Evolutionary conservation across 305 asterid genomes (phyloP).

Genomic region (Vinca major): DNA sequence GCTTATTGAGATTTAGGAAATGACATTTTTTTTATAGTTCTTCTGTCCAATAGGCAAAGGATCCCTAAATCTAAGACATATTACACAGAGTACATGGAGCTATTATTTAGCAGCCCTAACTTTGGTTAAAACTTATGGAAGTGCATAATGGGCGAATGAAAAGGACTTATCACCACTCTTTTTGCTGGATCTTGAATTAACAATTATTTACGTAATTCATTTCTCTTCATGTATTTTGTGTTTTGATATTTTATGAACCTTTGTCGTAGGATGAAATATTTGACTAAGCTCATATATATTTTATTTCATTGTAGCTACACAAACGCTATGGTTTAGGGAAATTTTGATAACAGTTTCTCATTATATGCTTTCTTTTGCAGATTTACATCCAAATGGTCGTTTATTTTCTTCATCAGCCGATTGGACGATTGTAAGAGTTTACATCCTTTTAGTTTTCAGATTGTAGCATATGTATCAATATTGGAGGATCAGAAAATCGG

Average conservation of each 20-base stretch:
- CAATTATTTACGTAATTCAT: too few relatives aligned
- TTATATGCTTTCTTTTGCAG: not conserved
- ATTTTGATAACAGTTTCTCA: not conserved
- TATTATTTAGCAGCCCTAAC: not conserved
- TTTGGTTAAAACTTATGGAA: not conserved
- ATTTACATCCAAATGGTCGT: not conserved
- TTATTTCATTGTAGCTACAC: not conserved
- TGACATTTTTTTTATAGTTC: not conserved
- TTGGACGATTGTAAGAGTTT: not conserved
- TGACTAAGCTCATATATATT: not conserved
- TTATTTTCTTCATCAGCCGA: not conserved
- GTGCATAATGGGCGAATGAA: not conserved
- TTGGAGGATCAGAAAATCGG: not conserved
- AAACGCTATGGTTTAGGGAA: not conserved
- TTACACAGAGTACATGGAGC: not conserved
- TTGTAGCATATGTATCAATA: slow-evolving; percentile 16
- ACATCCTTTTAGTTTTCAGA: not conserved
- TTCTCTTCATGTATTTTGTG: too few relatives aligned
- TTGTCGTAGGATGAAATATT: not conserved
- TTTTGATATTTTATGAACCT: too few relatives aligned
- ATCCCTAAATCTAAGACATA: not conserved
- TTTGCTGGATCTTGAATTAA: not conserved
- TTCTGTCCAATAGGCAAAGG: not conserved
- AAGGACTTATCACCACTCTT: not conserved
- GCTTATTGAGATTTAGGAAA: not conserved